Conservation (phyloP, 2,329 filamentous ascomycete genomes). For the Pseudogymnoascus sp. region DNA sequence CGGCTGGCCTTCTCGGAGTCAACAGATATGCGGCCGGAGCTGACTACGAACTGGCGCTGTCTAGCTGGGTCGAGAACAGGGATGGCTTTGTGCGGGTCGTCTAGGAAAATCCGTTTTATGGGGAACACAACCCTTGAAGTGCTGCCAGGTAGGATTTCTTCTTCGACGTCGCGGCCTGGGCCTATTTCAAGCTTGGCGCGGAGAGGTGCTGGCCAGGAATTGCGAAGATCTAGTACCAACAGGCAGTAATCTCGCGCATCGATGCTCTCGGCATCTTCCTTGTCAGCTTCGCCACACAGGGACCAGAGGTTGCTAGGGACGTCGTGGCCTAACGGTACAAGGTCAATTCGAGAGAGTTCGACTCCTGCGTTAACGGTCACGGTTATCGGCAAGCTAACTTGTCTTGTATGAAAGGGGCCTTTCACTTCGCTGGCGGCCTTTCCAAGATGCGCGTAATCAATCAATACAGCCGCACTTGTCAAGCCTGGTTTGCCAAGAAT, state of each 20-base stretch:
- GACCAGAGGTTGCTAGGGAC: conserved; percentile 57
- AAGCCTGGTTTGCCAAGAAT: conserved; percentile 81
- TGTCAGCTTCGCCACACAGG: conserved; percentile 32
- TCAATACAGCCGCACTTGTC: conserved; percentile 69
- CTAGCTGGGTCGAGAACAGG: conserved; percentile 72
- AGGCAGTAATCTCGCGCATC: conserved; percentile 63
- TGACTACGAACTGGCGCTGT: conserved; percentile 91
- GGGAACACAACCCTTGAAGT: conserved; percentile 70
- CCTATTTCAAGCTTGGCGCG: conserved; percentile 50
- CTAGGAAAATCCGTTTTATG: conserved; percentile 65
- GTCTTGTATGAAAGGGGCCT: conserved; percentile 74
- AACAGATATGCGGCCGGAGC: conserved; percentile 67
- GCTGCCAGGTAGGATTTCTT: conserved; percentile 57
- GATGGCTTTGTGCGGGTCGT: conserved; percentile 70
- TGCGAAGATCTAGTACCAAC: conserved; percentile 75
- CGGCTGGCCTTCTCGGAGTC: conserved; percentile 70
- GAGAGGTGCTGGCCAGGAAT: conserved; percentile 80
- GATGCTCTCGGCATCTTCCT: conserved; percentile 29
- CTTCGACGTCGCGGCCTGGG: conserved; percentile 28
- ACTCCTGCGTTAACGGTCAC: conserved; percentile 90
- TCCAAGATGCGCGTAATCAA: conserved; percentile 82
- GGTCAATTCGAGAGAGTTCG: conserved; percentile 72
- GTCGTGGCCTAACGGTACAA: conserved; percentile 63
- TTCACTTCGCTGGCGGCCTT: conserved; percentile 58
- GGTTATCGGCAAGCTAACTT: conserved; percentile 71